Base-by-base conservation (phyloP, 2,329 filamentous ascomycete species). In the Aspergillus candidus region DNA sequence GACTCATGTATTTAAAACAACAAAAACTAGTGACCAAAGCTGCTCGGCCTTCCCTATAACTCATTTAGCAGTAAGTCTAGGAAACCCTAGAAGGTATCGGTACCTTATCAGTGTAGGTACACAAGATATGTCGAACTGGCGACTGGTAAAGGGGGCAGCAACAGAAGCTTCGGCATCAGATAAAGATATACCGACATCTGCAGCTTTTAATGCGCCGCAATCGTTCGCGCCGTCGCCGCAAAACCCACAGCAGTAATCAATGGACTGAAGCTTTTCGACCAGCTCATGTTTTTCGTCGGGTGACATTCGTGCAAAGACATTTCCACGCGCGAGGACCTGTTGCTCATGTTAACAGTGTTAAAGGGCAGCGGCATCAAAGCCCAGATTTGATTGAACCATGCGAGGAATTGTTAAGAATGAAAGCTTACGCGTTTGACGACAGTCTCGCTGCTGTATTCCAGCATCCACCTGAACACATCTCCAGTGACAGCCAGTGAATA, bases 1-100 rank as follows among this genome's bases (percentile, higher is more conserved):
- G 71, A 57, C 87, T 94, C 94, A 98, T 98, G 70, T 94, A 98
- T 72, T 97, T 98, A 78, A 98, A 98, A 72, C 93, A 98, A 71
- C 88, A 94, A 72, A 98, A 98, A 67, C 89, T 95, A 11, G 93
- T 98, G n/a, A 97, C 90, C 30, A 98, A 77, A 30, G 94, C 88
- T 14, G 91, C 91, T 50, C 94, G 83, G 14, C 93, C 93, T 72
- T 98, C 93, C 53, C 89, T 83, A 67, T 51, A 39, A 5, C 32
- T 40, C 31, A 15, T 18, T 60, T 55, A 63, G 49, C 34, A 41
- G 6, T 27, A 27, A 10, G 6, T 10, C 22, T 27, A 27, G 6
- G 10, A 10, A 7, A 10, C 2, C 10, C 5, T 27, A 4, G 31
- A 14, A 30, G n/a, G 17, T 36, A 10, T 4, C 63, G 65, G 54